Percentiles rank a stretch among this genome's conserved stretches.
These are phyloP conservation scores for Ustilago loliicola DNA, from an alignment of 1,284 basidiomycete genomes.

Conservation along the genomic window DNA sequence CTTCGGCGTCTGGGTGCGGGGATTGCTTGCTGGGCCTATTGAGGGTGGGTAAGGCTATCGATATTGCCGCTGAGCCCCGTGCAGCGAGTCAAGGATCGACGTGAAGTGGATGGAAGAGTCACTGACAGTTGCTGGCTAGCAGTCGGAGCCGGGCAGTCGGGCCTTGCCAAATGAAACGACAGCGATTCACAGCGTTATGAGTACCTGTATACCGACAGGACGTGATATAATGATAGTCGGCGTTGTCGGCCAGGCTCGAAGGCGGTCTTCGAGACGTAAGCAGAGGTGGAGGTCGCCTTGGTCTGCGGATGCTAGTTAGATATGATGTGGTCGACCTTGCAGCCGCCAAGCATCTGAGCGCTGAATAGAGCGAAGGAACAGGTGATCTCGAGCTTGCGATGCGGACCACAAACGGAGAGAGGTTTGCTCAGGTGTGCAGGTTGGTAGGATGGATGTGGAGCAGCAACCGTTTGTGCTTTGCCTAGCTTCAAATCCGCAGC, in stretches of 20 bases:
- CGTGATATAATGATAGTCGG: no score
- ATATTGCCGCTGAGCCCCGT: not conserved
- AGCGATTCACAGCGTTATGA: no score
- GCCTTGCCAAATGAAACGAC: no score
- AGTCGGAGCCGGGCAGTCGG: no score
- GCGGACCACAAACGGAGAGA: not conserved
- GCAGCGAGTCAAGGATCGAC: not conserved
- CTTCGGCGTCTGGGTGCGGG: no score
- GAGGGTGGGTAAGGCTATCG: no score
- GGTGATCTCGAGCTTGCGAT: not conserved
- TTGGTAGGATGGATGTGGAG: not conserved
- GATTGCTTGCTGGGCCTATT: no score
- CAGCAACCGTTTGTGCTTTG: not conserved
- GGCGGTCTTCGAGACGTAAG: not conserved
- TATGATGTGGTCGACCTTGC: not conserved
- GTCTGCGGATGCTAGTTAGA: not conserved
- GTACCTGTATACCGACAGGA: no score
- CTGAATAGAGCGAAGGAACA: slow-evolving; percentile 7
- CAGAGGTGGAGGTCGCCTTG: not conserved
- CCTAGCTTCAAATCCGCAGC: not conserved
- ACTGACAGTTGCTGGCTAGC: no score
- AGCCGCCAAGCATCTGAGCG: not conserved
- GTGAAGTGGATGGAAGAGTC: not conserved
- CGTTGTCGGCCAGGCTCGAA: not conserved
- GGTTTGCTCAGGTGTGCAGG: not conserved